phyloP scores from a whole-genome alignment of 768 basidiomycete genomes.

The Clathrus columnatus region DNA sequence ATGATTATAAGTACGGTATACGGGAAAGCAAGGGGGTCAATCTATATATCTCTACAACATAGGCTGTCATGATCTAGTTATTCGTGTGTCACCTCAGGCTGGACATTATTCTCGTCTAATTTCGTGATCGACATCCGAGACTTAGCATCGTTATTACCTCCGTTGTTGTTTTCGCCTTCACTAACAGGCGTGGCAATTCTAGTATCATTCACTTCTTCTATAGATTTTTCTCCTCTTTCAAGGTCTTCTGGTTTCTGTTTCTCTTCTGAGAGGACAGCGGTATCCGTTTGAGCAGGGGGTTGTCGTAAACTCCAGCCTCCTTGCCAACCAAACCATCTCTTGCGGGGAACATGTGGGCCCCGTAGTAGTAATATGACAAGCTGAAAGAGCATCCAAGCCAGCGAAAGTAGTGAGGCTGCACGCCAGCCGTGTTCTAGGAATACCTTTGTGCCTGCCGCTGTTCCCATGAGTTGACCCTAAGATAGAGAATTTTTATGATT shows the following conservation, averaged over 20 bases:
- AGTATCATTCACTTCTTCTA: background rate
- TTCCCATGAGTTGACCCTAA: conserved; percentile 75
- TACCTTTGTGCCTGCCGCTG: conserved; percentile 61
- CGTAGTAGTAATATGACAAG: conserved; percentile 50
- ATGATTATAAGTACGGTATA: too few species aligned
- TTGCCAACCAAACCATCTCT: conserved; percentile 31
- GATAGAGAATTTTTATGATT: conserved; percentile 37
- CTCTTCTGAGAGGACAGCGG: background rate
- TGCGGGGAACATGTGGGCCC: conserved; percentile 48
- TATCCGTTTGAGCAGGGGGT: background rate
- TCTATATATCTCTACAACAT: too few species aligned
- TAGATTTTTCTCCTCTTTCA: background rate
- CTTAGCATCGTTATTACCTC: too few species aligned
- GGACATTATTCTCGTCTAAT: background rate
- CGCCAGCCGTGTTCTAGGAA: conserved; percentile 68
- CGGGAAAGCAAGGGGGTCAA: too few species aligned
- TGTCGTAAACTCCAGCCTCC: conserved; percentile 22
- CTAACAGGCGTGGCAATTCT: background rate
- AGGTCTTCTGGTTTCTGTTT: background rate
- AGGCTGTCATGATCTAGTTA: too few species aligned
- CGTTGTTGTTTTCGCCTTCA: background rate
- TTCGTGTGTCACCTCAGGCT: background rate
- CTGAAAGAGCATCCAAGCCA: conserved; percentile 51
- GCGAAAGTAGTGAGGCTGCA: conserved; percentile 48
- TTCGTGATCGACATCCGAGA: too few species aligned